Percentiles rank a stretch among this genome's conserved stretches.
Evolutionary conservation across 2,329 filamentous ascomycete species (phyloP).

Genomic region (Bipolaris victoriae): DNA sequence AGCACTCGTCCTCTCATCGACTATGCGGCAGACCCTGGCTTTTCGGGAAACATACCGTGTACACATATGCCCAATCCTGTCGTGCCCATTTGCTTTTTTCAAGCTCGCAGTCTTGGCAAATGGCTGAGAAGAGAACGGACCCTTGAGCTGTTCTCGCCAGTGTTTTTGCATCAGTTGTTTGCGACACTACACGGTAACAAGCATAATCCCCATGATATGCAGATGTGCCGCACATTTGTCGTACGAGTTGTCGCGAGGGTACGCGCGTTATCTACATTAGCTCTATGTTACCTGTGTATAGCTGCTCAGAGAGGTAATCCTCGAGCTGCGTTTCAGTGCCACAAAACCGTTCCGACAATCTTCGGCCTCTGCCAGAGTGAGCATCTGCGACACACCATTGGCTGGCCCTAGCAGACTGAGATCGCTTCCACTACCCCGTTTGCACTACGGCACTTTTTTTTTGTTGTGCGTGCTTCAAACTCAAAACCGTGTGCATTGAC

Average conservation of each 20-base stretch:
- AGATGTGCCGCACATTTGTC: no score
- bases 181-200: not conserved
- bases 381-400: not conserved
- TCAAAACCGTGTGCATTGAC: not conserved
- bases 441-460: conserved; percentile 8
- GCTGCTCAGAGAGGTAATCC: not conserved
- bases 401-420: not conserved
- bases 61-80: not conserved
- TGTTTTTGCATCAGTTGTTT: not conserved
- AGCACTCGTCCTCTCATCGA: no score
- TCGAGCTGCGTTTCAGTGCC: not conserved
- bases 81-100: not conserved
- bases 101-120: not conserved
- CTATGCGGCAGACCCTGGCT: no score
- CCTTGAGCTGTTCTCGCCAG: not conserved
- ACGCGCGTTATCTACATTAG: not conserved
- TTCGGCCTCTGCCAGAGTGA: conserved; percentile 2
- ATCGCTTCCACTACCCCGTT: conserved; percentile 11
- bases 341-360: conserved; percentile 7
- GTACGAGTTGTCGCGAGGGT: no score
- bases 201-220: no score
- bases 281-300: not conserved
- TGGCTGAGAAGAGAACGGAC: not conserved
- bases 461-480: not conserved
- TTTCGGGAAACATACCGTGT: not conserved